These are phyloP conservation scores for Aschersonia sp. DNA, from an alignment of 2,329 filamentous ascomycete genomes.

Conservation along the genomic window DNA sequence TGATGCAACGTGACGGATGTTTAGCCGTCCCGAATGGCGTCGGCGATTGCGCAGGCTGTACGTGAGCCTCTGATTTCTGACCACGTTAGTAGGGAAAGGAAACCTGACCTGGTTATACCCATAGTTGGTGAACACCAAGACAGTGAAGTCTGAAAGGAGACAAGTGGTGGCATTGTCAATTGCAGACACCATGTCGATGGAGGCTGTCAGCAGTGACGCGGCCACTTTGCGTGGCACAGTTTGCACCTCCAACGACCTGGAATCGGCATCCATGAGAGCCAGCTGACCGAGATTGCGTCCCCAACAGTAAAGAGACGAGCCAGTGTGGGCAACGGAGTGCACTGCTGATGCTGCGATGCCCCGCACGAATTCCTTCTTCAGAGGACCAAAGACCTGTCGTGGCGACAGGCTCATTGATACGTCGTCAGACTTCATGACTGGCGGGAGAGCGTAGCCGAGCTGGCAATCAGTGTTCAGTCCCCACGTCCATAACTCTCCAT, in stretches of 20 bases:
- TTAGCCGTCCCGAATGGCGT: conserved; percentile 49
- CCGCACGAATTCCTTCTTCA: conserved; percentile 72
- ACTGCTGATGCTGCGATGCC: conserved; percentile 80
- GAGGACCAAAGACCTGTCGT: conserved; percentile 76
- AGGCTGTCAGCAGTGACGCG: conserved; percentile 53
- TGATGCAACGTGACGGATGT: conserved; percentile 62
- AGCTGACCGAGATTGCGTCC: conserved; percentile 92
- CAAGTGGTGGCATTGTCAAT: conserved; percentile 83
- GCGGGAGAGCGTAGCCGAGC: conserved; percentile 67
- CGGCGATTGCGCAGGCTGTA: conserved; percentile 34
- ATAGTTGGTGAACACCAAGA: conserved; percentile 91
- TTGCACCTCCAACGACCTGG: conserved; percentile 77
- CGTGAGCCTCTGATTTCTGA: conserved; percentile 54
- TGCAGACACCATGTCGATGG: conserved; percentile 66
- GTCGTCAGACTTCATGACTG: conserved; percentile 54
- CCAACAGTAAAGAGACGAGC: conserved; percentile 75
- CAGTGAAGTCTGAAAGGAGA: conserved; percentile 71
- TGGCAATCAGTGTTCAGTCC: conserved; percentile 77
- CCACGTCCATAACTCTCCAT: conserved; percentile 91
- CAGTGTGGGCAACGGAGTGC: conserved; percentile 81
- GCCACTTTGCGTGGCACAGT: conserved; percentile 72
- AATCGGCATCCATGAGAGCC: conserved; percentile 88
- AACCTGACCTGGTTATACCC: conserved; percentile 88
- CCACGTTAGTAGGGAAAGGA: conserved; percentile 53
- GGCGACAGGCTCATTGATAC: conserved; percentile 71